Conservation (phyloP, 73 alveolate species). For the Tetrahymena borealis region DNA sequence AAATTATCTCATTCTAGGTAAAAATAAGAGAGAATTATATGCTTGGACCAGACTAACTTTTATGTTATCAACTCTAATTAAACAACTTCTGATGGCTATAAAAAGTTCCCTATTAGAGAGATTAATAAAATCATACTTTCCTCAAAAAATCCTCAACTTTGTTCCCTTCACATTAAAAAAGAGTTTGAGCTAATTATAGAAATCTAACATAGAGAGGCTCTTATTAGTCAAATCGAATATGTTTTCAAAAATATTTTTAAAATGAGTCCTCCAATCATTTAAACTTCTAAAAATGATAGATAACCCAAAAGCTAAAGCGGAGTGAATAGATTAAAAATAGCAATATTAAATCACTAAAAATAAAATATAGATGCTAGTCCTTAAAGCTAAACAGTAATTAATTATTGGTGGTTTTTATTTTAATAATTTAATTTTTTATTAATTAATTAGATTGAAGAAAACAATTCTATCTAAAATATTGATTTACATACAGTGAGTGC, state of each 20-base stretch:
- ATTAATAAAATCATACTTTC: not conserved
- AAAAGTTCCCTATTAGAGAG: not conserved
- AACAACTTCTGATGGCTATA: not conserved
- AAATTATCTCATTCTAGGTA: too few relatives aligned
- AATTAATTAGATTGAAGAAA: too few relatives aligned
- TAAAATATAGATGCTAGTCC: not conserved
- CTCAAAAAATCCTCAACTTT: not conserved
- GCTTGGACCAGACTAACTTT: too few relatives aligned
- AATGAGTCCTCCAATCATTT: not conserved
- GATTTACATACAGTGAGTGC: too few relatives aligned
- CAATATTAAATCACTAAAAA: not conserved
- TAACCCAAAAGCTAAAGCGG: not conserved
- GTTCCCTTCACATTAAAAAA: not conserved
- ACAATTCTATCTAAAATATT: too few relatives aligned
- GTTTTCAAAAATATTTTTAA: not conserved
- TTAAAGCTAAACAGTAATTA: not conserved
- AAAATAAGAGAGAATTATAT: too few relatives aligned
- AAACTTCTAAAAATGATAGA: not conserved
- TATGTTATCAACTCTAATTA: too few relatives aligned
- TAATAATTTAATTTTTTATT: too few relatives aligned
- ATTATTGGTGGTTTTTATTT: too few relatives aligned
- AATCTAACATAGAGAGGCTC: not conserved
- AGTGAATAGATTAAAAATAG: not conserved
- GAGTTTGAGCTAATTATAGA: not conserved
- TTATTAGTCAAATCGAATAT: not conserved